Base-by-base conservation (phyloP, 306 rosid species). In the Cucumis cinereus region DNA sequence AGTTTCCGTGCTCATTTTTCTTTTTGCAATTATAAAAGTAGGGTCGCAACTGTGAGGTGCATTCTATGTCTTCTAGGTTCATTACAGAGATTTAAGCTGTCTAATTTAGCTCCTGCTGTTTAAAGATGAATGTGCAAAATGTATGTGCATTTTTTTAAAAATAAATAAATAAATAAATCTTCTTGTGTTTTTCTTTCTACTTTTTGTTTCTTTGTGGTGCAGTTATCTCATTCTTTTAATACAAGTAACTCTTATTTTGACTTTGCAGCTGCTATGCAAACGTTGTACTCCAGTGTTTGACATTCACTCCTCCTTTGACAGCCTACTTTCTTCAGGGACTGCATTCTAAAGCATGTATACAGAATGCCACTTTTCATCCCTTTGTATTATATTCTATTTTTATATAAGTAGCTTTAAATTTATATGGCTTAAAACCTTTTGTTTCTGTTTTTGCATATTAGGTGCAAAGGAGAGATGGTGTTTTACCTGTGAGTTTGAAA, bases 281-380 rank as follows among this genome's bases (percentile, higher is more conserved):
- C 84, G 96, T 89, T 57, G 93, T 94, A 58, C 97, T 94, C 83
- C 98, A 94, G 89, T 92, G 99, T 87, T 85, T 94, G 82, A 89
- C 89, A 74, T 94, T 89, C 82, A 88, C 97, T 43, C 99, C 99
- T 22, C 96, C 97, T 38, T 79, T 94, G 84, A 90, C 96, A 76
- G 85, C 96, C 43, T 94, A 90, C 87, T 89, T 92, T 76, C 90
- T 92, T 83, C 99, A 90, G 83, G 92, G 93, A 61, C 85, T 84
- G 55, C 99, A 94, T 84, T 90, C 96, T 54, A 88, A 88, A 87
- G 83, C 86, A 84, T 92, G 99, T 94, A 90, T 52, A 94, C 84
- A 52, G 45, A 28, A 9, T 50, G 76, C 60, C 43, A 50, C 57
- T 17, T 72, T 71, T 66, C 17, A 72, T 50, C 76, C 28, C 60